These are phyloP conservation scores for Aspergillus sojae DNA, from an alignment of 2,329 filamentous ascomycete genomes.

Conservation along the genomic window DNA sequence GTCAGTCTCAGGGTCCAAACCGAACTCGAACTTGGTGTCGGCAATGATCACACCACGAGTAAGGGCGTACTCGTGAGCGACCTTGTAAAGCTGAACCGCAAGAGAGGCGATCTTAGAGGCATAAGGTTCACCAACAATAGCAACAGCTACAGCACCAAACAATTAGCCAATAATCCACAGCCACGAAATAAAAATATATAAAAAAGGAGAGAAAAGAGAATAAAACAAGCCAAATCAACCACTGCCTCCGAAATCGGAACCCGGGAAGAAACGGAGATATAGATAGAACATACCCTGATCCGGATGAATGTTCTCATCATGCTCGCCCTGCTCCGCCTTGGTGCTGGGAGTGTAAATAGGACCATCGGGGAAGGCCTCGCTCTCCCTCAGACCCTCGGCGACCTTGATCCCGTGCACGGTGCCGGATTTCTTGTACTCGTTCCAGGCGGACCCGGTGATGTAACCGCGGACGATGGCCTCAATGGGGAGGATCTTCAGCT, in stretches of 20 bases:
- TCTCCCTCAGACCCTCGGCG: conserved; percentile 69
- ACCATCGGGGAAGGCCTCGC: conserved; percentile 65
- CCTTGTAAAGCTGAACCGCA: conserved; percentile 65
- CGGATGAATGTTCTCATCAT: conserved; percentile 84
- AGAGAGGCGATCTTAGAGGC: conserved; percentile 68
- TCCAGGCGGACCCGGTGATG: conserved; percentile 83
- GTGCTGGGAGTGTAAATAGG: conserved; percentile 81
- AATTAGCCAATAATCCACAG: neutral
- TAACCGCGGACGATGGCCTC: conserved; percentile 89
- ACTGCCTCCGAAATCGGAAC: neutral
- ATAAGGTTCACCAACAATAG: conserved; percentile 67
- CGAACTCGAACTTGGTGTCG: conserved; percentile 78
- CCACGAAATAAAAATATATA: neutral
- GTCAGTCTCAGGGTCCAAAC: conserved; percentile 64
- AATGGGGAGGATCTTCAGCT: conserved; percentile 73
- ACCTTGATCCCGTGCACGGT: conserved; percentile 79
- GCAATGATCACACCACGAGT: conserved; percentile 74
- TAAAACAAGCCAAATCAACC: neutral
- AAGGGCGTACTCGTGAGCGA: conserved; percentile 46
- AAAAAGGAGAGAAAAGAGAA: neutral
- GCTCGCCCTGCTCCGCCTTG: conserved; percentile 76
- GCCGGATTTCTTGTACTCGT: conserved; percentile 71
- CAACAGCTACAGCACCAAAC: conserved; percentile 42
- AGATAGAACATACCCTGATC: conserved; percentile 56
- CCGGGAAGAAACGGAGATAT: neutral